phyloP scores from a whole-genome alignment of 345 rosid species.

The Salix viminalis region DNA sequence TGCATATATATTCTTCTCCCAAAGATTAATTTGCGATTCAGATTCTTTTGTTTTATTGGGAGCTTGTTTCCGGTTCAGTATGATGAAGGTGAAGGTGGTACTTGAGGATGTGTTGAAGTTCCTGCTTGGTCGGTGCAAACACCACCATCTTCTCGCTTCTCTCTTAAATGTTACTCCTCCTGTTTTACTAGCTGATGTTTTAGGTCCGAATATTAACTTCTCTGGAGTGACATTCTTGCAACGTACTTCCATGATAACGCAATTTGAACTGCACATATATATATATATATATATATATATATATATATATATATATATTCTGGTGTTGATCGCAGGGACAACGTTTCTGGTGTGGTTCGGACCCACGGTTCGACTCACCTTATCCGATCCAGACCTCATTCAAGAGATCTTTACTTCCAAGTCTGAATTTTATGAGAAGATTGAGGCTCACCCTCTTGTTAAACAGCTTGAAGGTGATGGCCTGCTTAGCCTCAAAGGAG shows the following conservation, averaged over 20 bases:
- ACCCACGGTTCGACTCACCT: constrained; percentile 35
- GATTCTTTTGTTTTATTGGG: constrained; percentile 28
- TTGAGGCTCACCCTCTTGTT: constrained; percentile 22
- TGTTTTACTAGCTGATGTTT: not conserved
- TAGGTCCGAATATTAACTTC: not conserved
- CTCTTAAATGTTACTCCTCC: not conserved
- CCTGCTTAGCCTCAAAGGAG: constrained; percentile 34
- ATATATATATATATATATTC: not conserved
- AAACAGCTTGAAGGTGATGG: constrained; percentile 36
- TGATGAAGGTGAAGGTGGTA: constrained; percentile 24
- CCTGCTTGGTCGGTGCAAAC: not conserved
- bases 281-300: not conserved
- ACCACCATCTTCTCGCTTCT: not conserved
- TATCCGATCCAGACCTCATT: constrained; percentile 43
- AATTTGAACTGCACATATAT: not conserved
- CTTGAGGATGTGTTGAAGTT: constrained; percentile 29
- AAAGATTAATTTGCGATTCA: constrained; percentile 15
- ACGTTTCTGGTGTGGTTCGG: constrained; percentile 49
- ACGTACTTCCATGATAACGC: not conserved
- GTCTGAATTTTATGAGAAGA: constrained; percentile 31
- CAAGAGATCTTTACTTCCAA: constrained; percentile 43
- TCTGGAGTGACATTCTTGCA: not conserved
- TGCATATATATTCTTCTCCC: constrained; percentile 11
- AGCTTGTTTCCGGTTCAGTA: constrained; percentile 20
- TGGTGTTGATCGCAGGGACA: constrained; percentile 28